Base-by-base conservation (phyloP, 805 yeast genomes). In the Candida sakaeoensis region DNA sequence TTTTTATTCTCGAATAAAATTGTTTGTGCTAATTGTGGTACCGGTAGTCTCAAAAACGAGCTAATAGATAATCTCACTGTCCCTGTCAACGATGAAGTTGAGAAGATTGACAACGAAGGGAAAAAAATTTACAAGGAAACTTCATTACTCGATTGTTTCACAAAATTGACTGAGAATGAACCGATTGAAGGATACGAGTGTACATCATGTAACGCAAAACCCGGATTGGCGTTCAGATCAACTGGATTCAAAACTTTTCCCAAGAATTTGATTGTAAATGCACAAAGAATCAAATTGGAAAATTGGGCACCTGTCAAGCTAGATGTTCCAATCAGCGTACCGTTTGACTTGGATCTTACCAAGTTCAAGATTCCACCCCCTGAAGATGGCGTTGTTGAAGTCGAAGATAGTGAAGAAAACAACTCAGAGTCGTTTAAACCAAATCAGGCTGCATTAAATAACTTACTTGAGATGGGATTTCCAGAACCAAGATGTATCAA, bases 241-340 rank as follows among this genome's bases (percentile, higher is more conserved):
- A 61, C 67, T 19, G 74, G 75, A 2, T 75, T 89, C 49, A 69
- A 66, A 43, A 68, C 86, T 0, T 81, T 67, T 48, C 99, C 99
- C 0, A 65, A 78, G n/a, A 72, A 75, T 8, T 65, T 93, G 21
- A 75, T 86, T 3, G 66, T 87, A 1, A 82, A 81, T 45, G 85
- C 88, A 2, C 82, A 87, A 45, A 72, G 98, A 53, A 87, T 91
- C 41, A 80, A 82, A 46, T 63, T 95, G 26, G 85, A 81, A 32
- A 87, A 88, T 53, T 93, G 97, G 98, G 84, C 80, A 2, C 97
- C 98, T 0, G 69, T 77, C 0, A 93, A 93, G 57, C 71, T 85
- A 1, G 83, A 80, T 44, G 85, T 82, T 4, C 95, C 95, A 2
- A 70, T 91, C 10, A 60, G 37, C 47, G 78, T 54, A 65, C 83